Conservation (phyloP, 2,329 filamentous ascomycete genomes). For the Podosphaera fusca region DNA sequence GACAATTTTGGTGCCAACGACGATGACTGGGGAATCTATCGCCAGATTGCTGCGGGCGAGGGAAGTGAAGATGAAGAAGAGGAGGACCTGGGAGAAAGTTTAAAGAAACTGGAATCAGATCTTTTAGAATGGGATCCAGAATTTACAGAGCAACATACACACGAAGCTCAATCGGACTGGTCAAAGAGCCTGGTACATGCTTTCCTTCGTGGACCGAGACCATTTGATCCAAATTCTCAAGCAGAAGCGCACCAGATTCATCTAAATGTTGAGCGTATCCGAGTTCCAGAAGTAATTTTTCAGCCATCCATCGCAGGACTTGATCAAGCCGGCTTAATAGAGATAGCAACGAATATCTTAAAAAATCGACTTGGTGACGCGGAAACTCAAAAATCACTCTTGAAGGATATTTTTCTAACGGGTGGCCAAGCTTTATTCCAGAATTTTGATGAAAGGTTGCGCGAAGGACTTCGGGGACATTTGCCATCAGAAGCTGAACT, state of each 20-base stretch:
- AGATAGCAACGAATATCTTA: conserved; percentile 77
- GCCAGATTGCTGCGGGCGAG: conserved; percentile 68
- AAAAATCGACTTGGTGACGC: conserved; percentile 48
- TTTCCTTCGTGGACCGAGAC: conserved; percentile 68
- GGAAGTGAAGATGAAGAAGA: conserved; percentile 78
- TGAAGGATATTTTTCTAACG: conserved; percentile 78
- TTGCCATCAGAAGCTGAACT: conserved; percentile 47
- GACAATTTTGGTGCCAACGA: conserved; percentile 95
- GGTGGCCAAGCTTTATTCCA: conserved; percentile 78
- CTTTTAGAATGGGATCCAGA: conserved; percentile 66
- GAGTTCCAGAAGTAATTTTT: conserved; percentile 81
- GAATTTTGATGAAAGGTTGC: conserved; percentile 65
- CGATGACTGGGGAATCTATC: conserved; percentile 93
- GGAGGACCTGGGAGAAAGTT: conserved; percentile 51
- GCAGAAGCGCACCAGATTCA: conserved; percentile 72
- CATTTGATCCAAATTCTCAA: conserved; percentile 61
- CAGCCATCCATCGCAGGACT: conserved; percentile 78
- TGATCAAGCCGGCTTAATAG: conserved; percentile 80
- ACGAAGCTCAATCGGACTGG: conserved; percentile 87
- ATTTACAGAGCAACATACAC: conserved; percentile 80
- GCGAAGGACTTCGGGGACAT: conserved; percentile 46
- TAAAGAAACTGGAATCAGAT: conserved; percentile 62
- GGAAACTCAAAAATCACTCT: conserved; percentile 38
- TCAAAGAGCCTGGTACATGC: conserved; percentile 76
- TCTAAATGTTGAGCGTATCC: conserved; percentile 88